Evolutionary conservation across 73 alveolate genomes (phyloP).

Genomic region (Stentor roeselii): DNA sequence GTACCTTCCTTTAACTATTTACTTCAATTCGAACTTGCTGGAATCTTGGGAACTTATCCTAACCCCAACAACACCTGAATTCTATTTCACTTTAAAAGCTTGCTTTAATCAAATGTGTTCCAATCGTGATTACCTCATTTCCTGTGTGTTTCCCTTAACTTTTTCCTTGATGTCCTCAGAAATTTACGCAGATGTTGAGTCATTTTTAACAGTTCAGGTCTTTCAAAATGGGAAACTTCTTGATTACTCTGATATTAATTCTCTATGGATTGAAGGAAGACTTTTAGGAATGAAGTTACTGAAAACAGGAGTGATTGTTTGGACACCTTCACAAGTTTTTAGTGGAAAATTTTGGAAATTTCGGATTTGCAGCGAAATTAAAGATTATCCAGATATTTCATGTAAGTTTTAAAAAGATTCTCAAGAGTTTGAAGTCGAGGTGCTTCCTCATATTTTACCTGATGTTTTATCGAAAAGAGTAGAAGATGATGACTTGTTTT

Average conservation of each 20-base stretch:
- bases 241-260: neutral
- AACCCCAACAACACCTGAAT: neutral
- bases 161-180: no score
- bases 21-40: neutral
- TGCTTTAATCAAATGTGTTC: neutral
- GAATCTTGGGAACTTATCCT: neutral
- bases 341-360: neutral
- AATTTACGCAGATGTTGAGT: neutral
- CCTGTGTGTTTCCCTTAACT: no score
- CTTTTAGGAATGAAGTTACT: neutral
- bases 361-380: neutral
- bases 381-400: neutral
- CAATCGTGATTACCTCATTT: no score
- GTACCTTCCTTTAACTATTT: neutral
- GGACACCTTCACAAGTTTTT: constrained; percentile 2
- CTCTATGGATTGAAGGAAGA: neutral
- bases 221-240: neutral
- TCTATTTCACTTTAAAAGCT: neutral
- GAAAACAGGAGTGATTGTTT: neutral
- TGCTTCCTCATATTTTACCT: neutral
- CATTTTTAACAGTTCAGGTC: neutral
- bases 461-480: neutral
- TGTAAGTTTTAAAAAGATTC: neutral
- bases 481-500: neutral
- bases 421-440: neutral